Percentiles rank a stretch among this genome's conserved stretches.
These are phyloP conservation scores for Cryptosporidium baileyi DNA, from an alignment of 169 alveolate species.

Conservation along the genomic window DNA sequence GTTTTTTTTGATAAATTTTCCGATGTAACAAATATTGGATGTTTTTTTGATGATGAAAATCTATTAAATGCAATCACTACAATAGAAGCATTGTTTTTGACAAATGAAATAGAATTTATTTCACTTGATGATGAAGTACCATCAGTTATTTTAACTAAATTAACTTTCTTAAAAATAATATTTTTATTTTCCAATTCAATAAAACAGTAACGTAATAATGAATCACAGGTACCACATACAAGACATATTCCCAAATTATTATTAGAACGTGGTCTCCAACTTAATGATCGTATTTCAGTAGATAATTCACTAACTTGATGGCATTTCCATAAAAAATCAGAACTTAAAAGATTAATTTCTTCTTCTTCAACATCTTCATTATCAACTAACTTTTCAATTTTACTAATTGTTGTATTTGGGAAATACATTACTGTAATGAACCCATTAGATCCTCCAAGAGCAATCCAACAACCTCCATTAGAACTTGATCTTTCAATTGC, in stretches of 20 bases:
- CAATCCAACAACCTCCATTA: slow-evolving; percentile 67
- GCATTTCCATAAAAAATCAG: slow-evolving; percentile 48
- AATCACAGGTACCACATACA: slow-evolving; percentile 59
- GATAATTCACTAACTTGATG: slow-evolving; percentile 53
- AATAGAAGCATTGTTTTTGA: background rate
- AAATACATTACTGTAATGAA: slow-evolving; percentile 13
- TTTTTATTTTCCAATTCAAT: slow-evolving; percentile 34
- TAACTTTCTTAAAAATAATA: slow-evolving; percentile 1
- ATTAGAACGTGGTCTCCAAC: slow-evolving; percentile 40
- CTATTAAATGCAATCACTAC: slow-evolving; percentile 30
- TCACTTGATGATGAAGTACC: slow-evolving; percentile 50
- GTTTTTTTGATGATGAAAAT: slow-evolving; percentile 41
- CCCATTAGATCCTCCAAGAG: slow-evolving; percentile 58
- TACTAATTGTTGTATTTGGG: background rate
- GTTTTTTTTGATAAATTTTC: slow-evolving; percentile 10
- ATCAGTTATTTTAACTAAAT: slow-evolving; percentile 55
- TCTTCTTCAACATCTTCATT: background rate
- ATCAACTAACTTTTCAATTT: slow-evolving; percentile 1
- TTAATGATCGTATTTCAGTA: slow-evolving; percentile 44
- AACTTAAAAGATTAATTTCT: background rate
- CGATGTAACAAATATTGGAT: slow-evolving; percentile 50
- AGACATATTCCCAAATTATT: slow-evolving; percentile 29
- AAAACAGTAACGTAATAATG: slow-evolving; percentile 56
- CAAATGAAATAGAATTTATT: slow-evolving; percentile 42
- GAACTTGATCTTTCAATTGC: slow-evolving; percentile 60